Base-by-base conservation (phyloP, 2,329 filamentous ascomycete genomes). In the Ilyonectria sp. region DNA sequence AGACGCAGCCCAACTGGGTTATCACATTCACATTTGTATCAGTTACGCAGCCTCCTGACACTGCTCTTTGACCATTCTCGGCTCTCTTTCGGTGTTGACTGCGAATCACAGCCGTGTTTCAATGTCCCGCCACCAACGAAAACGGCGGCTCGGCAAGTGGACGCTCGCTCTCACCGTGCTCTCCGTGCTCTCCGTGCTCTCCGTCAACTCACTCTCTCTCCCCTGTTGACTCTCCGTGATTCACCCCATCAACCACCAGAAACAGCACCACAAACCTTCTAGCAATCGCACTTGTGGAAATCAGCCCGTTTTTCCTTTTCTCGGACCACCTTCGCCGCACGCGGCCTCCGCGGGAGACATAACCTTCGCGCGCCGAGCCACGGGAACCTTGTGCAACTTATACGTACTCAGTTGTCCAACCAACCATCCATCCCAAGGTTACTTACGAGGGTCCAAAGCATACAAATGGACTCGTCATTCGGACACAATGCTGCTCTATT, bases 331-430 rank as follows among this genome's bases (percentile, higher is more conserved):
- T n/a, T n/a, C 29, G 15, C 6, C 37, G 40, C 35, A 44, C 26
- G 6, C 10, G 9, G 23, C 29, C 4, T 44, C 13, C 7, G 23
- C n/a, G 21, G 31, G 13, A 49, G 11, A 29, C 26, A 31, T 44
- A 47, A 52, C 65, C 43, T 69, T 65, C 57, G 2, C 40, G 21
- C 21, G 7, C 19, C n/a, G 52, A 69, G 23, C 61, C 59, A 58
- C 56, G 49, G 50, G 46, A 56, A 53, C 52, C 50, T 60, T 49
- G 59, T 29, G 29, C 60, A 43, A 61, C 29, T 49, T n/a, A 40
- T 17, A 53, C 58, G 56, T 37, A 52, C 52, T 31, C 11, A 67
- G 72, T 74, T 73, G 64, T 68, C 71, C 54, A 71, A 74, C 73
- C 70, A 74, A 73, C 72, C 69, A 65, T 55, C 57, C 43, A 66